Percentiles rank a stretch among this genome's conserved stretches.
Evolutionary conservation across 2,329 filamentous ascomycete species (phyloP).

Genomic region (Mycosphaerella arachidis): DNA sequence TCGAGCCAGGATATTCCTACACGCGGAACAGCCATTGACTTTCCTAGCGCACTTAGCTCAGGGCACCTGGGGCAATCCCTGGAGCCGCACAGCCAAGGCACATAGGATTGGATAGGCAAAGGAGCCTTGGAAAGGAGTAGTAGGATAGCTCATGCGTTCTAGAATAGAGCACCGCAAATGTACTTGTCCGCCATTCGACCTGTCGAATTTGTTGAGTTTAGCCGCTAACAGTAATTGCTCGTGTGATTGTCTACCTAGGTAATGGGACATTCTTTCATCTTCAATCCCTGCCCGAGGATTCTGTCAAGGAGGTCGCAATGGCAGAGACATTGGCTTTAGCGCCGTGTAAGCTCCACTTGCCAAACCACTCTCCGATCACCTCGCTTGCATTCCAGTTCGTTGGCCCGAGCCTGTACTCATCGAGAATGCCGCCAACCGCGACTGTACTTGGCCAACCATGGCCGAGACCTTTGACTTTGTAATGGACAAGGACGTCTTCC

Average conservation of each 20-base stretch:
- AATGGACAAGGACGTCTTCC: constrained; percentile 9
- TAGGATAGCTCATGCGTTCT: neutral
- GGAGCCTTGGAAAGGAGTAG: neutral
- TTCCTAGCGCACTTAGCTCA: neutral
- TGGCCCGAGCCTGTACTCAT: constrained; percentile 2
- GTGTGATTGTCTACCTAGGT: neutral
- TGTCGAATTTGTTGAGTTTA: neutral
- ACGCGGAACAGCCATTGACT: neutral
- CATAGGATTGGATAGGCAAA: neutral
- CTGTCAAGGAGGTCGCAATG: neutral
- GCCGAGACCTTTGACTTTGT: constrained; percentile 8
- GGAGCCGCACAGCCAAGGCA: neutral
- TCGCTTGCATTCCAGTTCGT: constrained; percentile 3
- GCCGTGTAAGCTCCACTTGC: neutral
- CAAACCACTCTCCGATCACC: constrained; percentile 3
- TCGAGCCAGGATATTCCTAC: neutral
- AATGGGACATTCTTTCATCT: neutral
- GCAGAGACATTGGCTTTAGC: neutral
- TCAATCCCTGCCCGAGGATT: neutral
- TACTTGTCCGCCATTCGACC: neutral
- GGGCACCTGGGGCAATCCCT: neutral
- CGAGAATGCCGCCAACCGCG: neutral
- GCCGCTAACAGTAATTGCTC: neutral
- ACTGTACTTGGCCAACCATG: constrained; percentile 10
- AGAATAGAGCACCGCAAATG: neutral